Conservation (phyloP, 2,329 filamentous ascomycete genomes). For the Zymoseptoria tritici region DNA sequence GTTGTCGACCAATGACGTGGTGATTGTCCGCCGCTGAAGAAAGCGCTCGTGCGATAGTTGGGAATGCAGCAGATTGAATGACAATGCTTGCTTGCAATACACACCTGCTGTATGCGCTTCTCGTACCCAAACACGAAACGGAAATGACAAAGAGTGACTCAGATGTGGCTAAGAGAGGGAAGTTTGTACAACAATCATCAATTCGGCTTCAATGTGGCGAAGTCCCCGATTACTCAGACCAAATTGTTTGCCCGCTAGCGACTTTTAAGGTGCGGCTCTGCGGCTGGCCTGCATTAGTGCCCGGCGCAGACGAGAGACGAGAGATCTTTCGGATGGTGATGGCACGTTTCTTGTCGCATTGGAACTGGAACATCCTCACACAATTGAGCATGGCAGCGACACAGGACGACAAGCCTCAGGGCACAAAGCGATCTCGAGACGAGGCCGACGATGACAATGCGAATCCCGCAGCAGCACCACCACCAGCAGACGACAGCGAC, state of each 20-base stretch:
- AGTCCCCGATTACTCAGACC: neutral
- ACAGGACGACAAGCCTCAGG: conserved; percentile 14
- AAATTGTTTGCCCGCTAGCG: neutral
- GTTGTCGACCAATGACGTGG: no score
- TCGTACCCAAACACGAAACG: neutral
- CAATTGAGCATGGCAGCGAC: conserved; percentile 11
- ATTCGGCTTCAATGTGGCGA: neutral
- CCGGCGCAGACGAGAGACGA: conserved; percentile 2
- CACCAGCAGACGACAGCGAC: conserved; percentile 44
- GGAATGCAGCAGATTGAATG: neutral
- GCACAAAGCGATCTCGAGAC: conserved; percentile 26
- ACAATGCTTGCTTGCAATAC: neutral
- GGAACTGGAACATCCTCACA: neutral
- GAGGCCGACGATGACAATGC: conserved; percentile 16
- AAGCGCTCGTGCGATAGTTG: no score
- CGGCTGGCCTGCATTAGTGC: conserved; percentile 1
- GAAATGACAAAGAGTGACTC: neutral
- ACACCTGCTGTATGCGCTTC: neutral
- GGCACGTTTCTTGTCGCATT: neutral
- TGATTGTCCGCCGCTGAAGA: no score
- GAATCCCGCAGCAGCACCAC: neutral
- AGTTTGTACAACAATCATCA: neutral
- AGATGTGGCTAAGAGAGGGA: neutral
- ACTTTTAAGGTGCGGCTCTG: neutral
- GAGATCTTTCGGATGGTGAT: neutral